phyloP scores from a whole-genome alignment of 202 grass and related monocot species.

The Alloteropsis angusta region DNA sequence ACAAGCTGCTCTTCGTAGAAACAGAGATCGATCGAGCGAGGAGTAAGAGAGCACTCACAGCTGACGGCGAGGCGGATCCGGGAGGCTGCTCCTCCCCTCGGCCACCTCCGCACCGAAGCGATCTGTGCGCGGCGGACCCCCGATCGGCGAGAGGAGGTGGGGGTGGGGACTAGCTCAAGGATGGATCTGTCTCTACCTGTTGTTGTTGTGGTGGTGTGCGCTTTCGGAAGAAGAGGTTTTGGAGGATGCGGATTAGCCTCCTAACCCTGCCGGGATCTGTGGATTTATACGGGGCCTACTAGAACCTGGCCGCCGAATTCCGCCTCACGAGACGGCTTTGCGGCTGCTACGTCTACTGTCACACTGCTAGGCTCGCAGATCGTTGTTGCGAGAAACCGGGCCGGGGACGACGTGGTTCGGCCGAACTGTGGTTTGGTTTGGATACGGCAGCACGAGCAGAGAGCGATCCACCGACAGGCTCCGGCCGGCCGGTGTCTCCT shows the following conservation, averaged over 20 bases:
- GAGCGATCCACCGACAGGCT: slow-evolving; percentile 1
- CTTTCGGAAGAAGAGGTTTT: not conserved
- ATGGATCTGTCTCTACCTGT: slow-evolving; percentile 20
- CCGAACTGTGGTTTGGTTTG: no score
- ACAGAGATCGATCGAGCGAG: not conserved
- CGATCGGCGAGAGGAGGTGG: slow-evolving; percentile 22
- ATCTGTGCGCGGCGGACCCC: slow-evolving; percentile 1
- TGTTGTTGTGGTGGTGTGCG: not conserved
- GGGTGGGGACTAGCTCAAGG: not conserved
- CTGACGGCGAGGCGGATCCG: slow-evolving; percentile 30
- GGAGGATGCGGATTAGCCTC: not conserved
- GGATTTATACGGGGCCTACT: slow-evolving; percentile 10
- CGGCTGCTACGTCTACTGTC: slow-evolving; percentile 3
- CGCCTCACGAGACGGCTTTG: not conserved
- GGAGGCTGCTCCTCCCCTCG: not conserved
- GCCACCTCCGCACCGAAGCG: slow-evolving; percentile 8
- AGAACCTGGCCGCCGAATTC: not conserved
- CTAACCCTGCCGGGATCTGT: slow-evolving; percentile 5
- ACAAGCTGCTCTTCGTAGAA: not conserved
- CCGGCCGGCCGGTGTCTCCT: not conserved
- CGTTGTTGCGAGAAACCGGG: not conserved
- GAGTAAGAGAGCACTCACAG: not conserved
- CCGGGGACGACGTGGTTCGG: not conserved
- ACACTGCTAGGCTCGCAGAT: not conserved
- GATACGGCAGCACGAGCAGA: not conserved